A percentile compares a stretch with the other conserved stretches of the same genome.
phyloP scores from a whole-genome alignment of 2,329 filamentous ascomycete genomes.

The Coleophoma cylindrospora region DNA sequence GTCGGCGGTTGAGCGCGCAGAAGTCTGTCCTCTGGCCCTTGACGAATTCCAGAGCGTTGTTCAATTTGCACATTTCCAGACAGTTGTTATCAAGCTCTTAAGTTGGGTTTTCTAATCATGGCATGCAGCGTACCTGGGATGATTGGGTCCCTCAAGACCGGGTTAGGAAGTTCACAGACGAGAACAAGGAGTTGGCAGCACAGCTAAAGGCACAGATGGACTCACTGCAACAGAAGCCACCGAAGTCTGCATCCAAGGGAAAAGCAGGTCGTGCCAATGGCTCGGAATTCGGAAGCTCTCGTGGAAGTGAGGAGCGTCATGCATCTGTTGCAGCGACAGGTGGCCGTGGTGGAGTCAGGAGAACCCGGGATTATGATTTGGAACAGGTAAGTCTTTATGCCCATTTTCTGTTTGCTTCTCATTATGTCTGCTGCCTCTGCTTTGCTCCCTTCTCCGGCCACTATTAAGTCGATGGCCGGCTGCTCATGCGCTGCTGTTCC shows the following conservation, averaged over 20 bases:
- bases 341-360: conserved; percentile 59
- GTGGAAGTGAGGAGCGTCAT: conserved; percentile 75
- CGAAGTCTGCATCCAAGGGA: conserved; percentile 43
- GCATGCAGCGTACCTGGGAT: conserved; percentile 65
- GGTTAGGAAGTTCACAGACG: conserved; percentile 88
- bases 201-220: conserved; percentile 66
- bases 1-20: neutral
- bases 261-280: conserved; percentile 46
- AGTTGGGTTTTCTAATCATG: conserved; percentile 9
- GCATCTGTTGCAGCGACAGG: conserved; percentile 54
- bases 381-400: conserved; percentile 63
- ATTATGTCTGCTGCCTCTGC: conserved; percentile 1
- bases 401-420: conserved; percentile 12
- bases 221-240: conserved; percentile 28
- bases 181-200: conserved; percentile 84
- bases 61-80: neutral
- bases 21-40: neutral
- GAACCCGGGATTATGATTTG: conserved; percentile 75
- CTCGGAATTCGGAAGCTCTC: conserved; percentile 56
- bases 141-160: conserved; percentile 96
- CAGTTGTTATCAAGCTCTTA: too few species aligned
- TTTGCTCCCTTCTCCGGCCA: neutral
- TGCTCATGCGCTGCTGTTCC: neutral
- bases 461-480: neutral
- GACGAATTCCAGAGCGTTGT: too few species aligned